phyloP scores from a whole-genome alignment of 176 grass and related monocot species.

The Hyparrhenia diplandra region DNA sequence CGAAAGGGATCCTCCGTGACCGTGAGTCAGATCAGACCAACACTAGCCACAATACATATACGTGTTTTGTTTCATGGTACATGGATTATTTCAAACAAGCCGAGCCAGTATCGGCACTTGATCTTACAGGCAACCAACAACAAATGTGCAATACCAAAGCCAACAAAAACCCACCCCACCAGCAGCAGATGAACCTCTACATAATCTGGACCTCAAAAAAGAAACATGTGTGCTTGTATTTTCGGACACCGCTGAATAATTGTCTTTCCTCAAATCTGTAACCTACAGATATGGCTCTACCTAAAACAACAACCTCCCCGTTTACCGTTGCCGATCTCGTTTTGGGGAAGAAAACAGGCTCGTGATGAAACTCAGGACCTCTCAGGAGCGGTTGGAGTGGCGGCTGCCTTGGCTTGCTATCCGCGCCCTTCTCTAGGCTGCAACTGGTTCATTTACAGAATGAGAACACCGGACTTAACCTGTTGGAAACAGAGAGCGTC shows the following conservation, averaged over 20 bases:
- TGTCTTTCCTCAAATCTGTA: not conserved
- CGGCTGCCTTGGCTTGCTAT: no score
- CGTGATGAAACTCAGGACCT: conserved; percentile 44
- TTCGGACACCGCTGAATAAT: not conserved
- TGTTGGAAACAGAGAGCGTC: conserved; percentile 42
- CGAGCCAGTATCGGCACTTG: not conserved
- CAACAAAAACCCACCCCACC: conserved; percentile 18
- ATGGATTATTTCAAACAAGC: conserved; percentile 11
- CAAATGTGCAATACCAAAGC: conserved; percentile 6
- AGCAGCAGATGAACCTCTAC: not conserved
- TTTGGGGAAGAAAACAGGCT: conserved; percentile 20
- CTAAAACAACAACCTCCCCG: not conserved
- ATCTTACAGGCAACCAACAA: not conserved
- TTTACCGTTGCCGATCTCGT: conserved; percentile 1
- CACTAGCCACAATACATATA: not conserved
- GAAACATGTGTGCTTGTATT: not conserved
- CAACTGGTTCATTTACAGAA: conserved; percentile 88
- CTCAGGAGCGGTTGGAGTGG: conserved; percentile 41
- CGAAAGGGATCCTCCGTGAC: no score
- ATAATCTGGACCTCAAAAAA: not conserved
- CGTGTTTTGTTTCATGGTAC: conserved; percentile 9
- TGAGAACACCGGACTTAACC: conserved; percentile 66
- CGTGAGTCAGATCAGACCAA: not conserved
- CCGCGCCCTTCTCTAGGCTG: no score
- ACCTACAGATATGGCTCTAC: not conserved